Evolutionary conservation across 208 protist species (phyloP).

Genomic region (Trichomonas tenax): DNA sequence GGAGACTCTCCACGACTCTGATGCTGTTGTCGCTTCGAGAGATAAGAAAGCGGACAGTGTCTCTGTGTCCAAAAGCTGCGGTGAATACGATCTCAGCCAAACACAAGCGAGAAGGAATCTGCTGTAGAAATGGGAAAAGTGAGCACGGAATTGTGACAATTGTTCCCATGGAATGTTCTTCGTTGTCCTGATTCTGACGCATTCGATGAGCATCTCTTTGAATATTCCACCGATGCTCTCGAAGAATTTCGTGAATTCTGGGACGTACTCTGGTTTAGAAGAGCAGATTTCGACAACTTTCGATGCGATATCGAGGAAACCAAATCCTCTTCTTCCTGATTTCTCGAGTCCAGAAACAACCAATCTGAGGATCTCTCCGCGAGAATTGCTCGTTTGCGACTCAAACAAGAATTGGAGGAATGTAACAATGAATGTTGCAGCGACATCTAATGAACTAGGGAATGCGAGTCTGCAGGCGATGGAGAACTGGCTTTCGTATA

Average conservation of each 20-base stretch:
- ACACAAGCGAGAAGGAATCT: neutral
- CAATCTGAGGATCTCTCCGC: neutral
- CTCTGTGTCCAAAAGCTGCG: neutral
- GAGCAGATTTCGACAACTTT: neutral
- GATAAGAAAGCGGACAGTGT: neutral
- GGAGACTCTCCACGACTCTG: neutral
- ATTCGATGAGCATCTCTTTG: neutral
- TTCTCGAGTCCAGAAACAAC: neutral
- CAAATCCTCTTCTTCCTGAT: neutral
- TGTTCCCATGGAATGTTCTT: neutral
- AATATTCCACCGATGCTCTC: neutral
- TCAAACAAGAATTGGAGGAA: neutral
- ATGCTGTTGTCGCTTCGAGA: neutral
- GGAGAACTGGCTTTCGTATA: neutral
- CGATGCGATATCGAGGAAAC: neutral
- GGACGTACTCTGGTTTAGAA: neutral
- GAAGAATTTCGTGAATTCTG: neutral
- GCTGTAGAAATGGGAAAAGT: neutral
- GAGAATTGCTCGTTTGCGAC: neutral
- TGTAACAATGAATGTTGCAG: neutral
- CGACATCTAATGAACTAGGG: neutral
- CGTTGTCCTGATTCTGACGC: neutral
- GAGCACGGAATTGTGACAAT: neutral
- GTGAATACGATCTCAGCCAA: neutral
- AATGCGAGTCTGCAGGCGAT: neutral